Base-by-base conservation (phyloP, 495 filamentous ascomycete genomes). In the Apodospora peruviana region DNA sequence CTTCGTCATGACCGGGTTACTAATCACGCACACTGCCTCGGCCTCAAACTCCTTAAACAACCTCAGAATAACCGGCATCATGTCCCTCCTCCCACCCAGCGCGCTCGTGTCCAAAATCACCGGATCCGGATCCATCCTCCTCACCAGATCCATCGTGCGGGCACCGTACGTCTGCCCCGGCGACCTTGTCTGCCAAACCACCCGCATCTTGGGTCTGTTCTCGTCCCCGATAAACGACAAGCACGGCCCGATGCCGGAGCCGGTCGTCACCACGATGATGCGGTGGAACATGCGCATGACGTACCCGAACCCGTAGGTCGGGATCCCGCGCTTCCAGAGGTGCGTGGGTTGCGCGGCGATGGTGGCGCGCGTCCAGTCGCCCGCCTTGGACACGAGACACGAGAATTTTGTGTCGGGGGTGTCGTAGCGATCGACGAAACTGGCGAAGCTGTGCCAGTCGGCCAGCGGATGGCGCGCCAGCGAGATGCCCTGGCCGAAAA, bases 401-500 rank as follows among this genome's bases (percentile, higher is more conserved):
- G 78, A 84, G 64, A 84, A 86, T 25, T 58, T 47, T 16, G 27
- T 75, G 67, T 24, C 61, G 48, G 46, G 49, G 19, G 37, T 43
- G 47, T 64, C 60, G 38, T 57, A 52, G n/a, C 38, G 43, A 47
- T 74, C 73, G n/a, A 81, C 77, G 61, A 91, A 87, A 16, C 79
- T 83, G 9, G 88, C 88, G 52, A 93, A 93, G 10, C 81, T 74
- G 67, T 93, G 88, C 84, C 84, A 90, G 71, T 93, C 87, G 5
- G 68, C 73, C 38, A 91, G 64, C 0, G 83, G 83, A 41, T 73
- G 72, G 40, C 73, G 68, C 17, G 78, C 78, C 18, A 81, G 67
- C 47, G 63, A 67, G 23, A 72, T 62, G 44, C 78, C 64, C 61
- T 73, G 79, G 70, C 68, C 79, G 34, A 61, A 66, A 3, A 41